Conservation (phyloP, 257 asterid genomes). For the Nicotiana otophora region DNA sequence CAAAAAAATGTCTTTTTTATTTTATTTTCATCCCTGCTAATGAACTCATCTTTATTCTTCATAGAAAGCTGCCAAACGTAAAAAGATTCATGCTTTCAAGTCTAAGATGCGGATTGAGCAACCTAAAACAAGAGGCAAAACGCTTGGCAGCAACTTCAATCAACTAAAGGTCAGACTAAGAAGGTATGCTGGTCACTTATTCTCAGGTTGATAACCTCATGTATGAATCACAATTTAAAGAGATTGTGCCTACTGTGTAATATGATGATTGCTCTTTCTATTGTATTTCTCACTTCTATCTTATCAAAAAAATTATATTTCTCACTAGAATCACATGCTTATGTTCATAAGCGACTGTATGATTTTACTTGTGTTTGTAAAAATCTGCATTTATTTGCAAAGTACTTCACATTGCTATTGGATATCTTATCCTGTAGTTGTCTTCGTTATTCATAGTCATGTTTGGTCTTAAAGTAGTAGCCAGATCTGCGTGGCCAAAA, state of each 20-base stretch:
- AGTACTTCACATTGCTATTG: background rate
- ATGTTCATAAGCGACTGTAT: background rate
- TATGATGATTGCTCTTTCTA: background rate
- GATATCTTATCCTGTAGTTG: background rate
- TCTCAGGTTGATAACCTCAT: background rate
- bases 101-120: constrained; percentile 93
- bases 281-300: background rate
- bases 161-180: constrained; percentile 83
- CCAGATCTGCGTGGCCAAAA: background rate
- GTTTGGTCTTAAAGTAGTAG: background rate
- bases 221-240: background rate
- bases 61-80: constrained; percentile 87
- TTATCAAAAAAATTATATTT: background rate
- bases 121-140: constrained; percentile 91
- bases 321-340: background rate
- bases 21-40: too few relatives aligned
- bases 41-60: background rate
- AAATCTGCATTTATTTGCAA: background rate
- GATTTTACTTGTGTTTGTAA: background rate
- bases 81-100: constrained; percentile 87
- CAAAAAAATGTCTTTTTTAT: too few relatives aligned
- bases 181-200: constrained; percentile 42
- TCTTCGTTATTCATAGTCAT: background rate
- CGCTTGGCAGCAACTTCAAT: constrained; percentile 98
- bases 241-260: background rate